These are phyloP conservation scores for Symbiodinium natans DNA, from an alignment of 73 alveolate species.

Conservation along the genomic window DNA sequence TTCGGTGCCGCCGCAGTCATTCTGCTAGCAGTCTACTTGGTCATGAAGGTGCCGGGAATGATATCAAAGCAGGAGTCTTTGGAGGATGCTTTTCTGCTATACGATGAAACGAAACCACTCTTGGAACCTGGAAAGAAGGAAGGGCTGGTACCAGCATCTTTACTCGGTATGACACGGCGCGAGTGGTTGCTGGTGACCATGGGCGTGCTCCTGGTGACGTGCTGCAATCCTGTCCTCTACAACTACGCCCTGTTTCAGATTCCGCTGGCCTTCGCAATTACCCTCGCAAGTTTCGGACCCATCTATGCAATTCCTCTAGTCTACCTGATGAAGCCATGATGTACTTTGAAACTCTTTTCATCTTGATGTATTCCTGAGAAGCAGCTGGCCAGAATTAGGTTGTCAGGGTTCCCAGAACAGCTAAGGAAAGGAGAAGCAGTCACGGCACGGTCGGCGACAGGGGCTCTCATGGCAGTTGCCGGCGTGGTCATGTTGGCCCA, in stretches of 20 bases:
- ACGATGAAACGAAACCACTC: background rate
- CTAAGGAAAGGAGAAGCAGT: background rate
- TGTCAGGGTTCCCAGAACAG: background rate
- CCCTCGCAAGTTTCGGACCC: constrained; percentile 21
- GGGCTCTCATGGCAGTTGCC: constrained; percentile 3
- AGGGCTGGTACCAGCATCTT: background rate
- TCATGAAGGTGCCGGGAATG: background rate
- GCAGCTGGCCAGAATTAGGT: background rate
- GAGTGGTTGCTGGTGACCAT: background rate
- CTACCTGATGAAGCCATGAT: background rate
- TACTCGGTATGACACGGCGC: background rate
- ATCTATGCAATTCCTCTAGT: background rate
- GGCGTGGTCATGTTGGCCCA: constrained; percentile 21
- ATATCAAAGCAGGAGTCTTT: background rate
- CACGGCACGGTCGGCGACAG: background rate
- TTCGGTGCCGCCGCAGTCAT: background rate
- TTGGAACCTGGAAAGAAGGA: background rate
- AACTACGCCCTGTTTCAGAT: constrained; percentile 19
- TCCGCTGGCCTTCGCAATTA: background rate
- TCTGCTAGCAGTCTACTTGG: background rate
- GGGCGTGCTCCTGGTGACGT: constrained; percentile 26
- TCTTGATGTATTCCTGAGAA: background rate
- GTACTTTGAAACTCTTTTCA: background rate
- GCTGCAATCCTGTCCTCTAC: background rate
- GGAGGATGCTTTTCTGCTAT: background rate